Evolutionary conservation across 169 alveolate genomes (phyloP), one percentile per base, ranked within the genome.

Genomic region (Fabrea salina): DNA sequence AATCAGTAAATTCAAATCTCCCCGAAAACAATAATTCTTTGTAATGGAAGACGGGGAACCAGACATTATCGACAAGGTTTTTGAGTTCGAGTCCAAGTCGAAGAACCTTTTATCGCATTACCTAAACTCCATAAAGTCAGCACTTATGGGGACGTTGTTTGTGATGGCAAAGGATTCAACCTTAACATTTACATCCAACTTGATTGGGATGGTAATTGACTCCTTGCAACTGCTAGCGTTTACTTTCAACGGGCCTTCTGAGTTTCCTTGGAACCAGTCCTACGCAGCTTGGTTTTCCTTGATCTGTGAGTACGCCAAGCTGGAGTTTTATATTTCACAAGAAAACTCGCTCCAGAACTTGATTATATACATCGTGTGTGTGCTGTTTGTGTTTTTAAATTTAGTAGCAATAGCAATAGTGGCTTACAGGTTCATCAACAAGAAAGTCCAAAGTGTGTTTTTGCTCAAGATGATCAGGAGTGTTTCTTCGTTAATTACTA

Each of bases 151-250:
- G 11, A 68, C 78, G 16, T 43, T 68, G 44, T 68, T 68, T 32
- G 78, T 68, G 39, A 68, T 68, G 78, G 78, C 78, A 68, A 43
- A 40, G n/a, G 78, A 68, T 30, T 13, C n/a, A n/a, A 32, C 19
- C 19, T 39, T 68, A 22, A 25, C 78, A 13, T 43, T 43, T 16
- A 44, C 19, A 47, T 25, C 44, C 43, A 68, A 68, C 67, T 30
- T 68, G 3, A 25, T 68, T 13, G 78, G 44, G 1, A 68, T 68
- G 66, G 30, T 43, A 7, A 68, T 68, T 11, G 78, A 68, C 39
- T 41, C 30, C n/a, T 30, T 68, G 11, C 61, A 68, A 39, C n/a
- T 68, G 35, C 37, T 68, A 2, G 67, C 78, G 16, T 68, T 68
- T 30, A 57, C 78, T 8, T 68, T 68, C 67, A 68, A 68, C 32